Evolutionary conservation across 768 basidiomycete species (phyloP), one percentile per base, ranked within the genome.

Genomic region (Pisolithus albus): DNA sequence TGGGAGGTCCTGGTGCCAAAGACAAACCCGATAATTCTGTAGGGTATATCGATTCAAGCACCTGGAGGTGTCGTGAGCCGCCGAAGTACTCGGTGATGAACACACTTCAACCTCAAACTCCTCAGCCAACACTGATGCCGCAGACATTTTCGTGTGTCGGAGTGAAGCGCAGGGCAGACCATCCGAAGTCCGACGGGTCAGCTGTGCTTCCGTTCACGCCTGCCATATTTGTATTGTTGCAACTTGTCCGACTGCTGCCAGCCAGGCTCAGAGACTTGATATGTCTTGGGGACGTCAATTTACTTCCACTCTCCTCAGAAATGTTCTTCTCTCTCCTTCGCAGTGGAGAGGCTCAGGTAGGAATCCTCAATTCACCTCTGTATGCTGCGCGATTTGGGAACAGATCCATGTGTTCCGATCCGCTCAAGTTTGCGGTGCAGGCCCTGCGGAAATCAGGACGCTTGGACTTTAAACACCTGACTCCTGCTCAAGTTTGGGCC

Each of bases 31-130:
- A 79, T 52, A 96, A 74, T 69, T 98, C 95, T 57, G 90, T 86
- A 5, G 95, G 92, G 68, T 95, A 98, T 67, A 98, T 98, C 3
- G 92, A 86, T 72, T 95, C 92, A 59, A 97, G 79, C 24, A 96
- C 92, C 88, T 95, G 61, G n/a, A 18, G 28, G 52, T 53, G 47
- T 21, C 47, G 49, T 55, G 55, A 49, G 58, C 46, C 45, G 56
- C 28, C 49, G 38, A 39, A 50, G 46, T 43, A 41, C 26, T 28
- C 40, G 19, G 42, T 45, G 38, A 37, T 40, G 49, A 52, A 52
- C 40, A 41, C 57, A 50, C 54, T 53, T 23, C 57, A 61, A 94
- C 92, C 83, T 97, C 92, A 56, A 93, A 83, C 69, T 97, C 93
- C 71, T 97, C 93, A 50, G 82, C 74, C 49, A 96, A 74, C 36